These are phyloP conservation scores for Favolaschia claudopus DNA, from an alignment of 768 basidiomycete genomes.

Conservation along the genomic window DNA sequence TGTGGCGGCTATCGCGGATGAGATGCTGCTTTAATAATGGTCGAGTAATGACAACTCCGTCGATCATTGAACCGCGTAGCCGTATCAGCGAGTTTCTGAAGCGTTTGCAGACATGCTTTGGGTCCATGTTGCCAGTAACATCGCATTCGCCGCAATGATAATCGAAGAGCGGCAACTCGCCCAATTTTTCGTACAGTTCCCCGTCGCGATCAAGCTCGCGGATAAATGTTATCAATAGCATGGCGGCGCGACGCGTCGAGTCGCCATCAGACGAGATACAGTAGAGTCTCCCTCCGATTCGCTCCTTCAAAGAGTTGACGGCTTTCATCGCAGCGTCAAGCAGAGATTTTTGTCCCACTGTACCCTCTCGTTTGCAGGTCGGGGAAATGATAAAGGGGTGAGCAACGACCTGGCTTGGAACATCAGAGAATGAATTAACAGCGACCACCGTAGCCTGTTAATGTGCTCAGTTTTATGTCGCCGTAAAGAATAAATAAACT, in stretches of 20 bases:
- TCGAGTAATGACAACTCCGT: not conserved
- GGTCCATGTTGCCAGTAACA: not conserved
- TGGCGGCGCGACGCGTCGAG: not conserved
- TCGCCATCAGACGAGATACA: conserved; percentile 1
- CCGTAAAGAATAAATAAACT: too few species aligned
- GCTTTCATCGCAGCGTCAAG: too few species aligned
- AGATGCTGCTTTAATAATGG: not conserved
- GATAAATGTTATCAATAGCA: not conserved
- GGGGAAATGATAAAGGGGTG: not conserved
- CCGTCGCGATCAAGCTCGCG: not conserved
- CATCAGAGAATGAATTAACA: too few species aligned
- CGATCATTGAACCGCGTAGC: not conserved
- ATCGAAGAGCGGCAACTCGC: not conserved
- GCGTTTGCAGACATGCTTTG: not conserved
- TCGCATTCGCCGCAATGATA: not conserved
- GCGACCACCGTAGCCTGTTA: too few species aligned
- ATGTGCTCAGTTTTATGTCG: too few species aligned
- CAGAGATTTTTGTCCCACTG: not conserved
- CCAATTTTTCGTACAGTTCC: not conserved
- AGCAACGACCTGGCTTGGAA: not conserved
- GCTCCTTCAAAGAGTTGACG: too few species aligned
- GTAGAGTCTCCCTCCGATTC: not conserved
- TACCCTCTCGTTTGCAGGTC: not conserved
- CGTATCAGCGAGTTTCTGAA: not conserved
- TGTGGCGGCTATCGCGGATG: not conserved